These are phyloP conservation scores for Hypoxylon sp. DNA, from an alignment of 2,329 filamentous ascomycete species.

Conservation along the genomic window DNA sequence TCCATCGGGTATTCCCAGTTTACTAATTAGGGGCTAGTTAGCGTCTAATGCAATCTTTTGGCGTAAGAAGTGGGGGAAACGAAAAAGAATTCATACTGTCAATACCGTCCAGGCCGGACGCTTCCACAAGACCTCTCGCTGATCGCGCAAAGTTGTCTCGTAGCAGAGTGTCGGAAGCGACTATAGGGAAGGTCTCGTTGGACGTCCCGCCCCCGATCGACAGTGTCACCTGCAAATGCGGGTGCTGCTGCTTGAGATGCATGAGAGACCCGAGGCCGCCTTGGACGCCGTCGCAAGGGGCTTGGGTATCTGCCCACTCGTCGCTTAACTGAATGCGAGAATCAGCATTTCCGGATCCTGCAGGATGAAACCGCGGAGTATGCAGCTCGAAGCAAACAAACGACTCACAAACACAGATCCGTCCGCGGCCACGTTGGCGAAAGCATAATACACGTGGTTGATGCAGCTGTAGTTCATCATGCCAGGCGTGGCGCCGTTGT, in stretches of 20 bases:
- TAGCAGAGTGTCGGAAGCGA: constrained; percentile 71
- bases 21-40: constrained; percentile 63
- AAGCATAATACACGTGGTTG: constrained; percentile 86
- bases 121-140: constrained; percentile 75
- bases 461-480: constrained; percentile 81
- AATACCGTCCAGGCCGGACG: constrained; percentile 79
- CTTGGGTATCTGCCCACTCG: constrained; percentile 80
- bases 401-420: constrained; percentile 79
- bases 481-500: constrained; percentile 78
- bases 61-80: constrained; percentile 10
- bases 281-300: constrained; percentile 77
- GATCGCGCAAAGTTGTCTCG: constrained; percentile 79
- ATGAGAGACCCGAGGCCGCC: constrained; percentile 81
- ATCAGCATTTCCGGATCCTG: constrained; percentile 26
- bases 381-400: constrained; percentile 18
- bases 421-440: constrained; percentile 79
- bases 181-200: constrained; percentile 74
- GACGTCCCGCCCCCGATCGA: constrained; percentile 80
- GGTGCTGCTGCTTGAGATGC: constrained; percentile 77
- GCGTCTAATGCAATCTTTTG: constrained; percentile 4
- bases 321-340: constrained; percentile 74
- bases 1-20: constrained; percentile 84
- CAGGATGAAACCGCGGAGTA: constrained; percentile 22
- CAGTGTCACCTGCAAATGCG: constrained; percentile 79
- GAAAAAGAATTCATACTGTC: constrained; percentile 70